Percentiles rank a stretch among this genome's conserved stretches.
phyloP scores from a whole-genome alignment of 1,139 yeast genomes.

The Diutina siamensis region DNA sequence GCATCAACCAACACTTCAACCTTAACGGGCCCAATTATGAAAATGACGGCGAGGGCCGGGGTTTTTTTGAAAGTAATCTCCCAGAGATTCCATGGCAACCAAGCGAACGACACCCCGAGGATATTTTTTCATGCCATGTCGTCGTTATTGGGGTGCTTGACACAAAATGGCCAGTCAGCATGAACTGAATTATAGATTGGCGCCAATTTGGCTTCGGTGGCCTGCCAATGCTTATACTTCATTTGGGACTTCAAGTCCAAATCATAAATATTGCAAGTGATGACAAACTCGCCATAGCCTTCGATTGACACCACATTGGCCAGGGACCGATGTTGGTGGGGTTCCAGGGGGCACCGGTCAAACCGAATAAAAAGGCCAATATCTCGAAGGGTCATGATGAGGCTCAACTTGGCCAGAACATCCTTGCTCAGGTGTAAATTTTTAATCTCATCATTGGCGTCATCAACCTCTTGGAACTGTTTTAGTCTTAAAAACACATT shows the following conservation, averaged over 20 bases:
- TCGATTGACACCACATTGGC: conserved; percentile 22
- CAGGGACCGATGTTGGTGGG: conserved; percentile 20
- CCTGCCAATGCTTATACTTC: conserved; percentile 30
- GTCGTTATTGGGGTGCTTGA: no score
- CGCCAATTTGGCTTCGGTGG: not conserved
- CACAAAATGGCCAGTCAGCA: not conserved
- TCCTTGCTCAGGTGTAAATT: conserved; percentile 26
- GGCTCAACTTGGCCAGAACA: conserved; percentile 31
- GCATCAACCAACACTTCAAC: no score
- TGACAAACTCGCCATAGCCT: conserved; percentile 18
- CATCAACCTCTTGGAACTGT: conserved; percentile 24
- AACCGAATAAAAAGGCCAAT: conserved; percentile 39
- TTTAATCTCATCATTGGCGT: conserved; percentile 23
- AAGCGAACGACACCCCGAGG: no score
- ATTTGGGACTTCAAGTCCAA: conserved; percentile 31
- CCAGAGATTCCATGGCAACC: no score
- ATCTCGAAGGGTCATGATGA: conserved; percentile 24
- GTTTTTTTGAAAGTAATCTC: no score
- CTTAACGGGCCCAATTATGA: no score
- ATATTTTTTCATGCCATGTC: no score
- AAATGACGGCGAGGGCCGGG: no score
- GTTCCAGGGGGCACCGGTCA: conserved; percentile 21
- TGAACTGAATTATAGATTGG: not conserved
- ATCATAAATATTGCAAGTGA: conserved; percentile 32
- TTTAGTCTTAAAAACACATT: conserved; percentile 30